phyloP scores from a whole-genome alignment of 495 filamentous ascomycete genomes.

The Neurospora hispaniola region DNA sequence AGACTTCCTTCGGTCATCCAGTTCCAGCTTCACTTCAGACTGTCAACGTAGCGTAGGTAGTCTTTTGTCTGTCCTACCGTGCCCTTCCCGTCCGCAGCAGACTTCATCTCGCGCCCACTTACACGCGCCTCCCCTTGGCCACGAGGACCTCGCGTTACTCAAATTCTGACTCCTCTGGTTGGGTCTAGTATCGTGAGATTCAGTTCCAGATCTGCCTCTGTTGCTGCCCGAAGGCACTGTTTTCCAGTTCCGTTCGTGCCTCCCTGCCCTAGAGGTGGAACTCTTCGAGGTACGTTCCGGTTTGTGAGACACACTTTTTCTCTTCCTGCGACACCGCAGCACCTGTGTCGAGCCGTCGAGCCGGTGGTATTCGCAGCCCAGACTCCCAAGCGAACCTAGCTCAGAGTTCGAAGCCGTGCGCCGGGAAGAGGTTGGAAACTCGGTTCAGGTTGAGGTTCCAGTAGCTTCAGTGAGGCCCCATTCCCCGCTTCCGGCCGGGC shows the following conservation, averaged over 20 bases:
- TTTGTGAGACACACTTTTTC: not conserved
- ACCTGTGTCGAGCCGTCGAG: not conserved
- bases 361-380: not conserved
- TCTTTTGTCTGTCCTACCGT: not conserved
- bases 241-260: not conserved
- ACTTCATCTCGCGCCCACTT: not conserved
- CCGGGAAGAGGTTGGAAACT: not conserved
- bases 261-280: not conserved
- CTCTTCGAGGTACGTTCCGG: not conserved
- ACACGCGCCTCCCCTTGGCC: not conserved
- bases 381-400: not conserved
- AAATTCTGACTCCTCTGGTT: not conserved
- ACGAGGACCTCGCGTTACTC: not conserved
- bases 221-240: not conserved
- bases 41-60: not conserved
- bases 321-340: not conserved
- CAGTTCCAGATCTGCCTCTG: not conserved
- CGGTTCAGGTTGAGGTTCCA: not conserved
- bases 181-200: not conserved
- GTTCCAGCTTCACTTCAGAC: not conserved
- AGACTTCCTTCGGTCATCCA: not conserved
- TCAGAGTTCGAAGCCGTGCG: not conserved
- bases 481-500: not conserved
- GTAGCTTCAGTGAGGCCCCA: not conserved
- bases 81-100: not conserved